Evolutionary conservation across 2,329 filamentous ascomycete species (phyloP).

Genomic region (Fusarium sp.): DNA sequence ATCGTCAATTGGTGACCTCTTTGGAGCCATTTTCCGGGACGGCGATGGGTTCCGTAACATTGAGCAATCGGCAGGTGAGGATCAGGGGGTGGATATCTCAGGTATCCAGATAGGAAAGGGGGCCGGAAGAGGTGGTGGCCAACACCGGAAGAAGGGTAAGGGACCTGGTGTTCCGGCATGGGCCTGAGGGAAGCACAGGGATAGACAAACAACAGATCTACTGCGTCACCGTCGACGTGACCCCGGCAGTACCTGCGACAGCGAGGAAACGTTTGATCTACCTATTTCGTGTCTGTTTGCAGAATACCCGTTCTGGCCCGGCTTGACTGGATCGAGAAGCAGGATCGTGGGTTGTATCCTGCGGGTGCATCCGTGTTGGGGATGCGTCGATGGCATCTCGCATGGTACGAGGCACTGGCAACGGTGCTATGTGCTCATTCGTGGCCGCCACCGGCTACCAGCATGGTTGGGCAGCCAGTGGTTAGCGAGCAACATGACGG

Average conservation of each 20-base stretch:
- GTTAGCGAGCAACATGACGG: slow-evolving; percentile 9
- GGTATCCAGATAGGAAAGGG: slow-evolving; percentile 34
- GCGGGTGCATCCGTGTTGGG: slow-evolving; percentile 34
- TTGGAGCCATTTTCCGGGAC: slow-evolving; percentile 79
- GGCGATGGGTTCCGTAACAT: slow-evolving; percentile 73
- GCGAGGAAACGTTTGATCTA: not conserved
- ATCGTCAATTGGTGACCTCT: slow-evolving; percentile 75
- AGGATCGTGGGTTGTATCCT: slow-evolving; percentile 18
- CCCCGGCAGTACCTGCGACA: not conserved
- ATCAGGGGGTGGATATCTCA: slow-evolving; percentile 47
- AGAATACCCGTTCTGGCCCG: not conserved
- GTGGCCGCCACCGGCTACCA: slow-evolving; percentile 22
- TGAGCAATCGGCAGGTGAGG: slow-evolving; percentile 44
- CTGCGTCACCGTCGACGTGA: not conserved
- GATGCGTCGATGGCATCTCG: slow-evolving; percentile 37
- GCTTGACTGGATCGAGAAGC: slow-evolving; percentile 24
- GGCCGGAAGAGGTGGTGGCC: slow-evolving; percentile 3
- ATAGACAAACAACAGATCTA: not conserved
- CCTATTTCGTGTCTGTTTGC: not conserved
- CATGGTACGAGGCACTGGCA: slow-evolving; percentile 34
- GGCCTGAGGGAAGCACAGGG: slow-evolving; percentile 21
- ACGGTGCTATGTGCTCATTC: slow-evolving; percentile 16
- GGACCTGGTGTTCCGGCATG: slow-evolving; percentile 10
- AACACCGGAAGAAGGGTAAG: slow-evolving; percentile 41
- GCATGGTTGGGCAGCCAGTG: slow-evolving; percentile 25